Percentiles rank a stretch among this genome's conserved stretches.
These are phyloP conservation scores for Xylaria sp. DNA, from an alignment of 2,329 filamentous ascomycete species.

Conservation along the genomic window DNA sequence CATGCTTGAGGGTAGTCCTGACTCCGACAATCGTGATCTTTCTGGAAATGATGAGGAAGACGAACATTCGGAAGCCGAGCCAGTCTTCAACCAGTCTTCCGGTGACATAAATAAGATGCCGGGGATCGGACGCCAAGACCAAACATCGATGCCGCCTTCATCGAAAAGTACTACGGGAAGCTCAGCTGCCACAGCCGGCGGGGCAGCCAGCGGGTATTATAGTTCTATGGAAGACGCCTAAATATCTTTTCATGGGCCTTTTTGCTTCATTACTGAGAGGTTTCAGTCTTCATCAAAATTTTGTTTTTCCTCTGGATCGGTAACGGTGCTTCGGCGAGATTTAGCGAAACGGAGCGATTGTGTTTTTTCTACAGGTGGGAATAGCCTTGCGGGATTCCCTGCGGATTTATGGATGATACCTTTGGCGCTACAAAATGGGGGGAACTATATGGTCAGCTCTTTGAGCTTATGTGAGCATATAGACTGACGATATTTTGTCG, in stretches of 20 bases:
- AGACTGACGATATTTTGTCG: not conserved
- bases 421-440: not conserved
- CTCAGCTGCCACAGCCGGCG: constrained; percentile 77
- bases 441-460: not conserved
- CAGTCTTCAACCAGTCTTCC: constrained; percentile 74
- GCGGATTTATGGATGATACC: constrained; percentile 14
- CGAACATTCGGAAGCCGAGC: constrained; percentile 78
- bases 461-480: not conserved
- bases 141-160: constrained; percentile 77
- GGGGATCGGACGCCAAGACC: constrained; percentile 70
- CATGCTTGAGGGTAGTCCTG: constrained; percentile 68
- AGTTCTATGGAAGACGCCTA: constrained; percentile 78
- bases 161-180: constrained; percentile 92
- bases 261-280: not conserved
- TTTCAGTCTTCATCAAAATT: not conserved
- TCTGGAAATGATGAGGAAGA: constrained; percentile 91
- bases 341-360: constrained; percentile 15
- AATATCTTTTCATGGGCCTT: not conserved
- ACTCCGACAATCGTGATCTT: constrained; percentile 76
- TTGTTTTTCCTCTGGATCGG: not conserved
- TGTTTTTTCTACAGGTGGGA: not conserved
- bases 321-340: not conserved
- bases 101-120: constrained; percentile 73
- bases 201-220: constrained; percentile 77
- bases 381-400: not conserved